Percentiles rank a stretch among this genome's conserved stretches.
These are phyloP conservation scores for Aegilops sharonensis DNA, from an alignment of 176 grass and related monocot species.

Conservation along the genomic window DNA sequence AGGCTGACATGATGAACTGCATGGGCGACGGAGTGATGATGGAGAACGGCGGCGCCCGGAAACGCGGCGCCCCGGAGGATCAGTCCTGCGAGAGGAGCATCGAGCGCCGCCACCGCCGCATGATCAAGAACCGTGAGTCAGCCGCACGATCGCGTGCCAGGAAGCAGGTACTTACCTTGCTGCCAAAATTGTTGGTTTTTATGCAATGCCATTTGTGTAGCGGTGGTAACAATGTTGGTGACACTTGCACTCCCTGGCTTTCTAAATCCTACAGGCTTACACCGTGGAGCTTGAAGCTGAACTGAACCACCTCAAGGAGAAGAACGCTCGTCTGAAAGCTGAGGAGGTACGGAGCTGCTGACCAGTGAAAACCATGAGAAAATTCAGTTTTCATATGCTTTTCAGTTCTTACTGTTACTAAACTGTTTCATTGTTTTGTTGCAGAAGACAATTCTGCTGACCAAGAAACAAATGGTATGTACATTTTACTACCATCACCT, in stretches of 20 bases:
- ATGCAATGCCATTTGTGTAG: too few species aligned
- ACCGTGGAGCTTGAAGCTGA: constrained; percentile 89
- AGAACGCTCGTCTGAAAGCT: constrained; percentile 74
- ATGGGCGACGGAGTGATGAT: background rate
- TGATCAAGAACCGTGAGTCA: constrained; percentile 97
- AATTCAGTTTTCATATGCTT: too few species aligned
- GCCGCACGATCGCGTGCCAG: constrained; percentile 43
- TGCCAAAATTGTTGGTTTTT: background rate
- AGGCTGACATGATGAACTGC: constrained; percentile 42
- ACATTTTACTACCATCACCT: background rate
- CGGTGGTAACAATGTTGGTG: background rate
- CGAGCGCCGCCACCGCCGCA: constrained; percentile 83
- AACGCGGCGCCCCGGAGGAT: constrained; percentile 33
- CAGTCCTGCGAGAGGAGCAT: constrained; percentile 56
- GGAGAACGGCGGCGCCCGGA: constrained; percentile 21
- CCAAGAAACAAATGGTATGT: constrained; percentile 76
- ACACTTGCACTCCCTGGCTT: background rate
- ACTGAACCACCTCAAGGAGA: constrained; percentile 80
- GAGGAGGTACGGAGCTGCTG: constrained; percentile 46
- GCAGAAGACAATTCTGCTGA: constrained; percentile 52
- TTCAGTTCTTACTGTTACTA: background rate
- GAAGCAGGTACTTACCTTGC: constrained; percentile 57
- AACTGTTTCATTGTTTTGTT: background rate
- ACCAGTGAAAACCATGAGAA: too few species aligned
- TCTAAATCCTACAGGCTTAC: constrained; percentile 53